Conservation (phyloP, 805 yeast species). For the Ogataea minuta region DNA sequence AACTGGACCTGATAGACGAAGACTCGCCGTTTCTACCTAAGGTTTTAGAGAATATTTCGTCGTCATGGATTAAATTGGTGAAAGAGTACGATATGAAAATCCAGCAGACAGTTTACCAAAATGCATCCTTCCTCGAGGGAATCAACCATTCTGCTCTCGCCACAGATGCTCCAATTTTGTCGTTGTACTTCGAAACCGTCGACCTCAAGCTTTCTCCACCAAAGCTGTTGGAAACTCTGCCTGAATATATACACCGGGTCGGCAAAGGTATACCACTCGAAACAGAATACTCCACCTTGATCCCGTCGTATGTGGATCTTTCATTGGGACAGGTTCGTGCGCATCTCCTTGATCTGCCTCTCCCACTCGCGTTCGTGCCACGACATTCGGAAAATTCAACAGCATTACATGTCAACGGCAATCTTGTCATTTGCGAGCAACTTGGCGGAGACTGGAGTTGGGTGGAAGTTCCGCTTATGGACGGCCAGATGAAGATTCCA, state of each 20-base stretch:
- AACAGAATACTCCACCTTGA: constrained; percentile 60
- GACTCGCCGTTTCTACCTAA: constrained; percentile 15
- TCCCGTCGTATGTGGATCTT: constrained; percentile 63
- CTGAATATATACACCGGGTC: constrained; percentile 55
- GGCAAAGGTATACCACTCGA: constrained; percentile 85
- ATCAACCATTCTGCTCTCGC: constrained; percentile 22
- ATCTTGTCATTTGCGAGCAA: constrained; percentile 67
- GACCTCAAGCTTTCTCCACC: constrained; percentile 2
- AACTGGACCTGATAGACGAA: constrained; percentile 22
- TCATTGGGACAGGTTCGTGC: constrained; percentile 59
- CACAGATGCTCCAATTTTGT: constrained; percentile 3
- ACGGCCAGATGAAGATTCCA: constrained; percentile 55
- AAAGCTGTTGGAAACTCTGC: constrained; percentile 39
- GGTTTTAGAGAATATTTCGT: constrained; percentile 36
- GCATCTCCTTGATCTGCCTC: constrained; percentile 81
- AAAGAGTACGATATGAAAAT: constrained; percentile 43
- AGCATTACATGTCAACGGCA: constrained; percentile 48
- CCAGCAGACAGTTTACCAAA: constrained; percentile 39
- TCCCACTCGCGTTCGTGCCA: constrained; percentile 79
- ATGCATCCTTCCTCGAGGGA: constrained; percentile 44
- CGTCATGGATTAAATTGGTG: constrained; percentile 69
- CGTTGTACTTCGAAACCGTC: constrained; percentile 3
- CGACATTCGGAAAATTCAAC: constrained; percentile 10
- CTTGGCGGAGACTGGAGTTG: constrained; percentile 51
- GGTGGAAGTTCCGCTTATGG: constrained; percentile 45